Percentiles rank a stretch among this genome's conserved stretches.
These are phyloP conservation scores for Staphylotrichum tortipilum DNA, from an alignment of 495 filamentous ascomycete genomes.

Conservation along the genomic window DNA sequence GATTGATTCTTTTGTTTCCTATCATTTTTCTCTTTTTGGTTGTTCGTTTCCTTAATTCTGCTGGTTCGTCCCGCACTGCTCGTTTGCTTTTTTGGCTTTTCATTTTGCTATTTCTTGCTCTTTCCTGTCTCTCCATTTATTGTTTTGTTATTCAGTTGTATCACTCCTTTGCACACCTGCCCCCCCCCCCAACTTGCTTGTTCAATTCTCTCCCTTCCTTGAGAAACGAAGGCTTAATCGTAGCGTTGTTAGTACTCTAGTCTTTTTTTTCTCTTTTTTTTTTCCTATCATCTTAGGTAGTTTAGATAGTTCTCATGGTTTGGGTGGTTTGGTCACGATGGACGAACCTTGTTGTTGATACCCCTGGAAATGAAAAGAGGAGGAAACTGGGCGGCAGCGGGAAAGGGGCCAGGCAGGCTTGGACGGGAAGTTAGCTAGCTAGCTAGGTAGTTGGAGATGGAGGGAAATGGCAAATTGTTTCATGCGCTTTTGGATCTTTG, in stretches of 20 bases:
- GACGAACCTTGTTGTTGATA: slow-evolving; percentile 7
- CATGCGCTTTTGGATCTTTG: too few relatives aligned
- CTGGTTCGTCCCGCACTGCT: background rate
- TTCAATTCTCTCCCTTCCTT: slow-evolving; percentile 10
- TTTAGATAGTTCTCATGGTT: background rate
- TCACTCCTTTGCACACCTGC: background rate
- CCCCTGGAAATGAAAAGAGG: slow-evolving; percentile 8
- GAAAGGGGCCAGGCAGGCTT: too few relatives aligned
- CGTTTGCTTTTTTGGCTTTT: background rate
- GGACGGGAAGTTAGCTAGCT: too few relatives aligned
- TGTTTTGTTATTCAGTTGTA: background rate
- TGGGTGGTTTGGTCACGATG: slow-evolving; percentile 1
- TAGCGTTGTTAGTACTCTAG: background rate
- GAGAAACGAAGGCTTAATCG: slow-evolving; percentile 1
- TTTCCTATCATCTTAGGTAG: too few relatives aligned
- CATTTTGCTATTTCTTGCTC: background rate
- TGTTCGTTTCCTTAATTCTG: background rate
- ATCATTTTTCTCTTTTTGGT: background rate
- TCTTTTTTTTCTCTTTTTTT: too few relatives aligned
- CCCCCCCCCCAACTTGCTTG: slow-evolving; percentile 5
- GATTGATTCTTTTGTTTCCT: background rate
- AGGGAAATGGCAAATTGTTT: background rate
- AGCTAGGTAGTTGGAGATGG: background rate
- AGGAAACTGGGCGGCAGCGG: background rate
- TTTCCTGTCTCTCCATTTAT: slow-evolving; percentile 1